phyloP scores from a whole-genome alignment of 1,139 yeast genomes.

The Geotrichum citri-aurantii region DNA sequence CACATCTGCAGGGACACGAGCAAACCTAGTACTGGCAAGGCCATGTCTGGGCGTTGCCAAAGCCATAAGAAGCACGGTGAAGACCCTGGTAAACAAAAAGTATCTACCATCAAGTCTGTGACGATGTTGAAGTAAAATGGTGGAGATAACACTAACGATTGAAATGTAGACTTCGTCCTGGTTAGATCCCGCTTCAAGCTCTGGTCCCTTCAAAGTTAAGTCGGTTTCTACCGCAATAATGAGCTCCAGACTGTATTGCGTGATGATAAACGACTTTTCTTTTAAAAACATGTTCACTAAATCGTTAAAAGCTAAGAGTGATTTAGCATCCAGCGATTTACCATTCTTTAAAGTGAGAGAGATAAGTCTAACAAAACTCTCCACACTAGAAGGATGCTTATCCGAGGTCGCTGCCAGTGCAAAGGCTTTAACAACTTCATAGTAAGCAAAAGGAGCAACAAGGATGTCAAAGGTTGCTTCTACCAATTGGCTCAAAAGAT shows the following conservation, averaged over 20 bases:
- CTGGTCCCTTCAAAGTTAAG: constrained; percentile 22
- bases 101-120: constrained; percentile 65
- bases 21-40: not conserved
- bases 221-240: constrained; percentile 40
- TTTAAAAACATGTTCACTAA: constrained; percentile 42
- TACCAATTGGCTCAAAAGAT: constrained; percentile 1
- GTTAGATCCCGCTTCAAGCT: not conserved
- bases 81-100: constrained; percentile 52
- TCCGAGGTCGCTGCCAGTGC: constrained; percentile 10
- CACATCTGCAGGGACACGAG: not conserved
- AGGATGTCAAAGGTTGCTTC: constrained; percentile 1
- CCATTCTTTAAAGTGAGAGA: constrained; percentile 1
- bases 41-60: constrained; percentile 11
- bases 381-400: constrained; percentile 6
- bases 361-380: constrained; percentile 2
- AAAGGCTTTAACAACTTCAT: constrained; percentile 4
- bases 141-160: constrained; percentile 18
- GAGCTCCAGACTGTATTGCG: constrained; percentile 64
- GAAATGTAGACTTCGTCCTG: constrained; percentile 8
- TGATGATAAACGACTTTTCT: constrained; percentile 52
- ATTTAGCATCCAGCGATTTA: constrained; percentile 1
- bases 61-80: constrained; percentile 44
- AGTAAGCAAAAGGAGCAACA: constrained; percentile 8
- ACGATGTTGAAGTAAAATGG: constrained; percentile 59
- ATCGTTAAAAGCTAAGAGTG: constrained; percentile 20